Base-by-base conservation (phyloP, 2,329 filamentous ascomycete species). In the Pseudogymnoascus sp. region DNA sequence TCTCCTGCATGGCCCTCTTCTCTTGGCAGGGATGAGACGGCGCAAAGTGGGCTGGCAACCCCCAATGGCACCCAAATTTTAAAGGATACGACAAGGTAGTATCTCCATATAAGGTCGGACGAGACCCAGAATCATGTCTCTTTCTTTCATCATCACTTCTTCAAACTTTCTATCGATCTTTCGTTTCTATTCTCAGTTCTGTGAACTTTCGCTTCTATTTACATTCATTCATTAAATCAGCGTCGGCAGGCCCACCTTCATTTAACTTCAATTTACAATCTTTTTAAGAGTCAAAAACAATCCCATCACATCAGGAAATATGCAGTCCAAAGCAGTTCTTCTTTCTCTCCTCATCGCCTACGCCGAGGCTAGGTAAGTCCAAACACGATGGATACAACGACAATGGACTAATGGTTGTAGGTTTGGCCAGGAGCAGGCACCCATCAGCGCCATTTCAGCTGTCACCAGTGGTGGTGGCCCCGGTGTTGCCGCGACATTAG, bases 371-470 rank as follows among this genome's bases (percentile, higher is more conserved):
- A 70, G 71, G 66, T 71, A 67, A 62, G 68, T 55, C n/a, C 14
- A 5, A 33, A 11, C 30, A 36, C 1, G 22, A 23, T 22, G 14
- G 5, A 22, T n/a, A 14, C 14, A 23, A 62, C 9, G 9, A 4
- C 42, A 30, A 36, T 42, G 38, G 28, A 62, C 64, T 55, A 68
- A 58, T 35, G 16, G 16, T 28, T 42, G 14, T 58, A 59, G 69
- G 86, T 67, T 88, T 89, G 82, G 81, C 52, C 84, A 87, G 74
- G 86, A 89, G 73, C 82, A 86, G 68, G 68, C 77, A 45, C 80
- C 84, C 59, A 84, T 86, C 60, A 69, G 75, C 23, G 81, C 79
- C 63, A 81, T 88, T 66, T 72, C 74, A 55, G 78, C 78, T 28
- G 79, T 88, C 25, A 72, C 77, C 62, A 76, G 77, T 68, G 80